Conservation (phyloP, 257 asterid species). For the Salvia miltiorrhiza region DNA sequence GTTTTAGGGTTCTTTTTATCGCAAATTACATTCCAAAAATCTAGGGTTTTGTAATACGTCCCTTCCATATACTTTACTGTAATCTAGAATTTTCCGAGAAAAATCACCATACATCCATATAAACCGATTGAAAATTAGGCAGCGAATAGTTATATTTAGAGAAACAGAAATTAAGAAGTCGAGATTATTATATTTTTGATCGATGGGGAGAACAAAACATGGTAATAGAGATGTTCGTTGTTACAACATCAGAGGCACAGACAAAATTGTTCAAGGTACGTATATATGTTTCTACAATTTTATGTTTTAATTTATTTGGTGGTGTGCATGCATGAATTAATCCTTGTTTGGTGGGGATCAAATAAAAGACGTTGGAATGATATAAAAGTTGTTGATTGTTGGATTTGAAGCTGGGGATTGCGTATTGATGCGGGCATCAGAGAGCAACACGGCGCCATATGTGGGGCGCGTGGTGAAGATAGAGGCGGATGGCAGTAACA, state of each 20-base stretch:
- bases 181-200: background rate
- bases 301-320: background rate
- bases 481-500: slow-evolving; percentile 46
- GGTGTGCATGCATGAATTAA: slow-evolving; percentile 19
- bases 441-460: slow-evolving; percentile 43
- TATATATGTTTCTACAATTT: background rate
- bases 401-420: slow-evolving; percentile 58
- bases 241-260: slow-evolving; percentile 56
- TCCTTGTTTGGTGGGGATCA: background rate
- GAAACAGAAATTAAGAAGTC: background rate
- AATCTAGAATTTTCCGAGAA: background rate
- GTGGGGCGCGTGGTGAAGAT: slow-evolving; percentile 58
- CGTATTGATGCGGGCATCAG: slow-evolving; percentile 52
- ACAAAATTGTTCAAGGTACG: slow-evolving; percentile 55
- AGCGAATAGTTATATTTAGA: background rate
- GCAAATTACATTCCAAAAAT: slow-evolving; percentile 7
- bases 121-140: background rate
- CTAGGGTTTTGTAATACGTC: slow-evolving; percentile 15
- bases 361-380: too few species aligned
- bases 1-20: background rate
- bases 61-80: background rate
- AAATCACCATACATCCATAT: background rate
- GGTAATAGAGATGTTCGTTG: slow-evolving; percentile 41
- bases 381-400: too few species aligned
- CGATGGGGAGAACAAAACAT: slow-evolving; percentile 57